Conservation (phyloP, 208 protist genomes). For the Blechomonas ayalai region DNA sequence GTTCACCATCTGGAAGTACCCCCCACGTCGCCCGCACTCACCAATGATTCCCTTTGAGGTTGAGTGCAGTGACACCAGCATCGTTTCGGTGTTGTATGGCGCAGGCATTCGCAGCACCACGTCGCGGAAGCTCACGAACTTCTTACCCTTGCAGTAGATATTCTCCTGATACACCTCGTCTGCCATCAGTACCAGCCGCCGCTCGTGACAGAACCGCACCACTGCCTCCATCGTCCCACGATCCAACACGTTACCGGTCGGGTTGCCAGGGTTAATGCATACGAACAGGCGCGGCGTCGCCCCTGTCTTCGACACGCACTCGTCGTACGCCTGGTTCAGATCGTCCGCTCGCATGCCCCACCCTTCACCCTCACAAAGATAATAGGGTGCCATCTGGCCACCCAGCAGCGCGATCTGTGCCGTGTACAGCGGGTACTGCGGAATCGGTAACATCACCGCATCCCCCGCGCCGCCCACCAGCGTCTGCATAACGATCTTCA, state of each 20-base stretch:
- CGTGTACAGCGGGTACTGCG: conserved; percentile 99
- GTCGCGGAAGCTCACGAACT: conserved; percentile 91
- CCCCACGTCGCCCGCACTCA: conserved; percentile 97
- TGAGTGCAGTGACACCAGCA: conserved; percentile 94
- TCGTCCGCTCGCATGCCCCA: conserved; percentile 85
- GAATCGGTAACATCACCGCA: conserved; percentile 96
- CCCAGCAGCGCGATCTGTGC: conserved; percentile 94
- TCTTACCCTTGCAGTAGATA: conserved; percentile 87
- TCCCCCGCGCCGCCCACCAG: conserved; percentile 65
- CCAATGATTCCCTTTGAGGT: conserved; percentile 98
- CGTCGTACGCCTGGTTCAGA: conserved; percentile 50
- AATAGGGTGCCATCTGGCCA: conserved; percentile 90
- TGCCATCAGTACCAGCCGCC: conserved; percentile 92
- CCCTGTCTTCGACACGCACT: conserved; percentile 40
- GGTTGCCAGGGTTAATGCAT: conserved; percentile 99
- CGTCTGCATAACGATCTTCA: conserved; percentile 84
- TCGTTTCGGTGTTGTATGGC: conserved; percentile 53
- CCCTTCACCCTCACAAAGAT: conserved; percentile 88
- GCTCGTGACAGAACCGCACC: conserved; percentile 52
- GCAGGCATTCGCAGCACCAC: conserved; percentile 56
- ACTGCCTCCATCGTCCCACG: conserved; percentile 76
- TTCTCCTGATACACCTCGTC: conserved; percentile 99
- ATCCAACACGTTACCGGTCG: conserved; percentile 92
- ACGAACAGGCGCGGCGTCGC: conserved; percentile 92
- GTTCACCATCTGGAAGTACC: conserved; percentile 95